A percentile compares a stretch with the other conserved stretches of the same genome.
phyloP scores from a whole-genome alignment of 1,284 basidiomycete genomes.

The Sanguinoderma infundibulare region DNA sequence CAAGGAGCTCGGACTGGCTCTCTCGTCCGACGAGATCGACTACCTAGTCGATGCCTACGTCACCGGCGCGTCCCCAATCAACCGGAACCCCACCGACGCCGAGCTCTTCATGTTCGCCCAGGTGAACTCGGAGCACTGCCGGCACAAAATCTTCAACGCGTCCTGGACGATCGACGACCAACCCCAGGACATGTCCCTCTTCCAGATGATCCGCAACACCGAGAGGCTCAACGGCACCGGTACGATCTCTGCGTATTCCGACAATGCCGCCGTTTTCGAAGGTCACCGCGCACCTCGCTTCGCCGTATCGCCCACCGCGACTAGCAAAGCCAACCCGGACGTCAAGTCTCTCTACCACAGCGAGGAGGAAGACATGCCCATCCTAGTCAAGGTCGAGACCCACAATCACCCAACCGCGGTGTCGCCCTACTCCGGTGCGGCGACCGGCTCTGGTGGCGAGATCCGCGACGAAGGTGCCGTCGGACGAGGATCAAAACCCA shows the following conservation, averaged over 20 bases:
- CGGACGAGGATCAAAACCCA: conserved; percentile 93
- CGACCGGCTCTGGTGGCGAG: conserved; percentile 97
- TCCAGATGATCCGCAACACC: conserved; percentile 98
- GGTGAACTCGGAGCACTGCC: conserved; percentile 99
- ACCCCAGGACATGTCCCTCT: conserved; percentile 79
- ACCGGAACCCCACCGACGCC: conserved; percentile 91
- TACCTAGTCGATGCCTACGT: conserved; percentile 94
- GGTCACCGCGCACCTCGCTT: conserved; percentile 86
- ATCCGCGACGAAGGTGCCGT: conserved; percentile 98
- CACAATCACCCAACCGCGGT: conserved; percentile 99
- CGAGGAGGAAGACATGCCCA: conserved; percentile 77
- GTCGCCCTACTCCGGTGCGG: conserved; percentile 96
- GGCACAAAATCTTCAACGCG: conserved; percentile 99
- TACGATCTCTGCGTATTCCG: conserved; percentile 97
- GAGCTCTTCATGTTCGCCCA: conserved; percentile 99
- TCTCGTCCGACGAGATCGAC: conserved; percentile 89
- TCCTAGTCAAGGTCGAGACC: conserved; percentile 98
- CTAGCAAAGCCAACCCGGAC: conserved; percentile 39
- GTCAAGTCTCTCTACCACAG: conserved; percentile 56
- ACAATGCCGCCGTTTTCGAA: conserved; percentile 95
- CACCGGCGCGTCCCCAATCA: conserved; percentile 62
- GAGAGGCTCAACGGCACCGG: conserved; percentile 78
- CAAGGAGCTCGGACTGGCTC: conserved; percentile 86
- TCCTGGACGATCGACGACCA: conserved; percentile 89
- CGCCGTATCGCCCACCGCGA: conserved; percentile 51